Conservation (phyloP, 169 alveolate genomes). For the Eimeria maxima region DNA sequence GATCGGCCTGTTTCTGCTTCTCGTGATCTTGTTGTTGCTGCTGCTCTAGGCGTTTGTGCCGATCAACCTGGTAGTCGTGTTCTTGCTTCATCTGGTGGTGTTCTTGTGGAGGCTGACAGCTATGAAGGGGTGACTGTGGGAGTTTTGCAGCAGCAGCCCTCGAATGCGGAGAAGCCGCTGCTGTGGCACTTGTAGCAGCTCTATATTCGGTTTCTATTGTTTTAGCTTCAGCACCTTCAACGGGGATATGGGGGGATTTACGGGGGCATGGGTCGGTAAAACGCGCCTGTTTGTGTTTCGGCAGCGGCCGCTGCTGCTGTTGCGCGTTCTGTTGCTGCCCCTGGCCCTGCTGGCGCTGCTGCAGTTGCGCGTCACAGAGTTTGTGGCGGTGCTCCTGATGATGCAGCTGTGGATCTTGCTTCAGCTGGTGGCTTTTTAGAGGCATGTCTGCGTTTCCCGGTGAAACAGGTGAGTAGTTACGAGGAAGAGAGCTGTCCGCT, state of each 20-base stretch:
- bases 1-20: neutral
- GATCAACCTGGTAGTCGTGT: neutral
- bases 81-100: conserved; percentile 28
- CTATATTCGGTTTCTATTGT: neutral
- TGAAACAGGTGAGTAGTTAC: neutral
- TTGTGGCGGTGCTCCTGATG: neutral
- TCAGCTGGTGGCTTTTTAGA: conserved; percentile 5
- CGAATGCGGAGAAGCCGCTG: neutral
- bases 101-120: neutral
- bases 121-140: neutral
- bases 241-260: neutral
- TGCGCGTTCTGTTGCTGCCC: conserved; percentile 5
- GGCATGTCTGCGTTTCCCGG: neutral
- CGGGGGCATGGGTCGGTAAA: neutral
- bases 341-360: conserved; percentile 22
- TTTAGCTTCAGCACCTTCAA: neutral
- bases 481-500: neutral
- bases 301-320: conserved; percentile 30
- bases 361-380: neutral
- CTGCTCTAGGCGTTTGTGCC: conserved; percentile 19
- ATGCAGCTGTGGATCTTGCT: conserved; percentile 3
- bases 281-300: conserved; percentile 10
- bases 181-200: conserved; percentile 28
- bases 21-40: conserved; percentile 29
- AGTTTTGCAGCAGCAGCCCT: conserved; percentile 1